Conservation (phyloP, 768 basidiomycete genomes). For the Russula olivacea region DNA sequence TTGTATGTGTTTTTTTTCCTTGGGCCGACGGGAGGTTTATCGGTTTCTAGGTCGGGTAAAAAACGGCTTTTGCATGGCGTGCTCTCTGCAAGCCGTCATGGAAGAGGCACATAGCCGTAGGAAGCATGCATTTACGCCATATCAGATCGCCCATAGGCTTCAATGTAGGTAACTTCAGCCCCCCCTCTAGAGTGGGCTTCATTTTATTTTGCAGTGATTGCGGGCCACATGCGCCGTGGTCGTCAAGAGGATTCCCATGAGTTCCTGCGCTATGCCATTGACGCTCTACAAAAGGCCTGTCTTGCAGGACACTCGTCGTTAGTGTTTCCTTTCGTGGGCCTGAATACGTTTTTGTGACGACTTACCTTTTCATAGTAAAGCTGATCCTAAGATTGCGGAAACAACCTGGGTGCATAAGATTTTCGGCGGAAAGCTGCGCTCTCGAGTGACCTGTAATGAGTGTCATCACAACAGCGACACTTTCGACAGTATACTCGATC, state of each 20-base stretch:
- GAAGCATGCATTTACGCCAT: slow-evolving; percentile 53
- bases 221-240: slow-evolving; percentile 85
- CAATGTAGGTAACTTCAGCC: slow-evolving; percentile 41
- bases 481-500: slow-evolving; percentile 89
- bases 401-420: slow-evolving; percentile 93
- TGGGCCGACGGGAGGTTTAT: neutral
- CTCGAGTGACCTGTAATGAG: slow-evolving; percentile 77
- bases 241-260: slow-evolving; percentile 98
- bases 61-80: slow-evolving; percentile 71
- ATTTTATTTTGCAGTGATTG: slow-evolving; percentile 54
- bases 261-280: slow-evolving; percentile 90
- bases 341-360: neutral
- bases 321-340: slow-evolving; percentile 29
- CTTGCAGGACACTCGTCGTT: slow-evolving; percentile 67
- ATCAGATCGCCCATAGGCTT: slow-evolving; percentile 57
- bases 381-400: slow-evolving; percentile 64
- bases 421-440: slow-evolving; percentile 89
- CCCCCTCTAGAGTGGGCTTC: slow-evolving; percentile 11
- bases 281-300: slow-evolving; percentile 83
- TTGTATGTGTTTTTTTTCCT: slow-evolving; percentile 46
- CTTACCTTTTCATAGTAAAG: slow-evolving; percentile 44
- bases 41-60: slow-evolving; percentile 37
- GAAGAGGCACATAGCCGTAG: slow-evolving; percentile 43
- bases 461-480: slow-evolving; percentile 92
- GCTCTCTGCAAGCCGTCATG: slow-evolving; percentile 57